Base-by-base conservation (phyloP, 345 rosid species). In the Corymbia maculata region DNA sequence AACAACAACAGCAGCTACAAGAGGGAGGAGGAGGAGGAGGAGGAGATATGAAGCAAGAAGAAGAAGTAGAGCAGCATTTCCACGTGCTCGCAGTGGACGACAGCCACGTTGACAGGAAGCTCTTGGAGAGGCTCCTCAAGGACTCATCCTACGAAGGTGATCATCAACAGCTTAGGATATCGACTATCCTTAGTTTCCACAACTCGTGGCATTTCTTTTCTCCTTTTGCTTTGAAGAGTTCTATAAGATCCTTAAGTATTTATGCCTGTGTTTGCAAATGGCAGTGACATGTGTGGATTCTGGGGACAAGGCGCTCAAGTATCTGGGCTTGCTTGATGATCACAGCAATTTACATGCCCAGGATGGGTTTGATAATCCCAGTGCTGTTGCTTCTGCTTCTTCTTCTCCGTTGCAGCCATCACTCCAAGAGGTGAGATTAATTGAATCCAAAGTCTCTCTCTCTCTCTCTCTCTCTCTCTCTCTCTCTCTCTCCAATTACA, bases 71-170 rank as follows among this genome's bases (percentile, higher is more conserved):
- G 21, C 88, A 89, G 15, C 91, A 88, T 87, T 93, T 94, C 85
- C 96, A 94, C 88, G 94, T 94, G 15, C 87, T 94, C 89, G 95
- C 95, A 3, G 95, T 94, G 79, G 96, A 94, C 88, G 96, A 94
- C 88, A 94, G 94, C 90, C 49, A 92, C 61, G 88, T 93, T 49
- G 96, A 94, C 36, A 90, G 96, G 88, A 94, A 93, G 87, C 90
- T 94, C 24, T 86, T 94, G 51, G 95, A 94, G 90, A 93, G 88
- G 52, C 90, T 93, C 87, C 95, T 94, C 47, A 55, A 55, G 87
- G 89, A 90, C 80, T 94, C 94, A 85, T 93, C 95, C 16, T 94
- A 90, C 90, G 92, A 90, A 91, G 96, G 95, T 93, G 86, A 12
- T 4, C 55, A 52, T 85, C 24, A 51, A 51, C 36, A 52, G 53